Evolutionary conservation across 805 yeast genomes (phyloP).

Genomic region (Kodamaea kakaduensis): DNA sequence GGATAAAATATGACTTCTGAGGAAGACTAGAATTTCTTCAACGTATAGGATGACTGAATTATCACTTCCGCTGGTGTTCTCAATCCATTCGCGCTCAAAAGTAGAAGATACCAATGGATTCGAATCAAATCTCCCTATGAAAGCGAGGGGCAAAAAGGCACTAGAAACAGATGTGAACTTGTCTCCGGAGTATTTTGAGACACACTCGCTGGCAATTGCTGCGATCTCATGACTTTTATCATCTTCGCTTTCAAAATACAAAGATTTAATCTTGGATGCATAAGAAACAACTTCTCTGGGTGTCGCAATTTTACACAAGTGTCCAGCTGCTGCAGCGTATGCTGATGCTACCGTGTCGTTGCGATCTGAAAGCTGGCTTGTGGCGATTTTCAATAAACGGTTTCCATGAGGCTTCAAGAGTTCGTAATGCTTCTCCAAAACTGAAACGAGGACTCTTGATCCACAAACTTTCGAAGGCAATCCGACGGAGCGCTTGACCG

Average conservation of each 20-base stretch:
- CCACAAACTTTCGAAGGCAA: constrained; percentile 89
- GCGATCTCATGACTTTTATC: constrained; percentile 48
- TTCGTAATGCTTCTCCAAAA: constrained; percentile 53
- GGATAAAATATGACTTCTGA: constrained; percentile 48
- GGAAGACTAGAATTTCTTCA: constrained; percentile 58
- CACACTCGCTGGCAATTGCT: constrained; percentile 59
- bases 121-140: constrained; percentile 69
- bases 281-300: constrained; percentile 51
- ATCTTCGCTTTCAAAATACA: constrained; percentile 55
- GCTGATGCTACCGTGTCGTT: constrained; percentile 71
- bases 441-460: constrained; percentile 62
- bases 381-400: constrained; percentile 54
- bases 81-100: constrained; percentile 72
- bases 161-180: constrained; percentile 58
- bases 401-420: constrained; percentile 53
- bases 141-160: constrained; percentile 73
- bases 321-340: constrained; percentile 78
- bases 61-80: constrained; percentile 68
- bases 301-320: constrained; percentile 61
- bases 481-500: constrained; percentile 73
- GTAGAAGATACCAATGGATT: constrained; percentile 40
- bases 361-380: constrained; percentile 59
- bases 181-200: constrained; percentile 66
- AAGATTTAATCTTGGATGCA: constrained; percentile 43
- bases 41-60: constrained; percentile 68